These are phyloP conservation scores for Saccharomycopsis vini DNA, from an alignment of 805 yeast genomes.

Conservation along the genomic window DNA sequence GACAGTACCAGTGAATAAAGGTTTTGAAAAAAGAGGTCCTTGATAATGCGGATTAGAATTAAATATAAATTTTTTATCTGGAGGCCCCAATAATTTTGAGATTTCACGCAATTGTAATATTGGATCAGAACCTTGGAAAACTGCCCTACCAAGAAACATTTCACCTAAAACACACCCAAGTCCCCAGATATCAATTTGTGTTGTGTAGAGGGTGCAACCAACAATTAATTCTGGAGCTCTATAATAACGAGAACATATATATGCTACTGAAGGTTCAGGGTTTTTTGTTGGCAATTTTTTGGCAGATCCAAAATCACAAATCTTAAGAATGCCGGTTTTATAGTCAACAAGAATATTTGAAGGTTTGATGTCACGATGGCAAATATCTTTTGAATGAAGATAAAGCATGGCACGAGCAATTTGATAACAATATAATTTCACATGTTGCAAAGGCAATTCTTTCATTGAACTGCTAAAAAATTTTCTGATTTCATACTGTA, in stretches of 20 bases:
- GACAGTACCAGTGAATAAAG: constrained; percentile 48
- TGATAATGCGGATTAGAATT: constrained; percentile 67
- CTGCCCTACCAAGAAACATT: constrained; percentile 82
- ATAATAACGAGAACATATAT: constrained; percentile 92
- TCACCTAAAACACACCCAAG: constrained; percentile 95
- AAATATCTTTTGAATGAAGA: constrained; percentile 68
- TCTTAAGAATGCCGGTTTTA: constrained; percentile 51
- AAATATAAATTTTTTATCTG: constrained; percentile 60
- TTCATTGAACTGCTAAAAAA: constrained; percentile 43
- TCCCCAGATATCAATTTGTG: constrained; percentile 96
- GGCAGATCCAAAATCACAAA: constrained; percentile 83
- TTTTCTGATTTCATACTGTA: constrained; percentile 66
- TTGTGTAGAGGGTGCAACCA: constrained; percentile 80
- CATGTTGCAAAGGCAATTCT: constrained; percentile 59
- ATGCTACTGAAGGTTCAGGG: constrained; percentile 91
- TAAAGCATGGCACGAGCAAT: constrained; percentile 78
- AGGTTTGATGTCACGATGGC: constrained; percentile 82
- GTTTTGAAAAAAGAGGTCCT: constrained; percentile 65
- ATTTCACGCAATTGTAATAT: constrained; percentile 83
- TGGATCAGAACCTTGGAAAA: constrained; percentile 93
- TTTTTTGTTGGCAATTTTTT: constrained; percentile 64
- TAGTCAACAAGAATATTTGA: constrained; percentile 76
- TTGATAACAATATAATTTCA: constrained; percentile 71
- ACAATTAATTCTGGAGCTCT: constrained; percentile 94
- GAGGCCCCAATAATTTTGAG: constrained; percentile 85